Conservation (phyloP, 257 asterid species). For the Schizonepeta tenuifolia region DNA sequence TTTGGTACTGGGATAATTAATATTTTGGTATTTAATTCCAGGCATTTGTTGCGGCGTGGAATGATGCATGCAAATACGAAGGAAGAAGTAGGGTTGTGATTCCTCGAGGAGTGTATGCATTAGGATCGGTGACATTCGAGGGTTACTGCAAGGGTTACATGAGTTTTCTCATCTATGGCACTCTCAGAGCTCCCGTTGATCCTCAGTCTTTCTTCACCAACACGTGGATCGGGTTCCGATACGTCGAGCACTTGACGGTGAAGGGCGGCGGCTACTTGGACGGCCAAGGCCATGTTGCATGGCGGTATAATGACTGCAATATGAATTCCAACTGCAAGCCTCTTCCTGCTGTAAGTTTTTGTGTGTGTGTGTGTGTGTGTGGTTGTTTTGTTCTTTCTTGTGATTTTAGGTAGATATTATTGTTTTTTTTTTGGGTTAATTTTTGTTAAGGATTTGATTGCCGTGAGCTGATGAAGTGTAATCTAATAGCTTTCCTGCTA, state of each 20-base stretch:
- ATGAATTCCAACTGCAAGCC: constrained; percentile 47
- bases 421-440: neutral
- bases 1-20: neutral
- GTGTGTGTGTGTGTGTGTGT: neutral
- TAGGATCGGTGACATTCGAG: constrained; percentile 46
- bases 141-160: constrained; percentile 60
- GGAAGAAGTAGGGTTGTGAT: constrained; percentile 53
- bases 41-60: constrained; percentile 76
- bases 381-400: neutral
- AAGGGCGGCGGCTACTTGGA: constrained; percentile 76
- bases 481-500: too few species aligned
- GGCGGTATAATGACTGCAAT: constrained; percentile 68
- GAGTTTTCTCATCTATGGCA: constrained; percentile 48
- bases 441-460: neutral
- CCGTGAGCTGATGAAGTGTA: neutral
- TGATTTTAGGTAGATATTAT: neutral
- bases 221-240: constrained; percentile 76
- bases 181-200: constrained; percentile 52
- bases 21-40: neutral
- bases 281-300: constrained; percentile 71
- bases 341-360: constrained; percentile 60
- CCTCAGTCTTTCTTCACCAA: constrained; percentile 33
- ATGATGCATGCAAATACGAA: constrained; percentile 51
- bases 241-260: constrained; percentile 47
- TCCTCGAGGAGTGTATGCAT: constrained; percentile 49